Conservation (phyloP, 2,329 filamentous ascomycete species). For the Acarospora socialis region DNA sequence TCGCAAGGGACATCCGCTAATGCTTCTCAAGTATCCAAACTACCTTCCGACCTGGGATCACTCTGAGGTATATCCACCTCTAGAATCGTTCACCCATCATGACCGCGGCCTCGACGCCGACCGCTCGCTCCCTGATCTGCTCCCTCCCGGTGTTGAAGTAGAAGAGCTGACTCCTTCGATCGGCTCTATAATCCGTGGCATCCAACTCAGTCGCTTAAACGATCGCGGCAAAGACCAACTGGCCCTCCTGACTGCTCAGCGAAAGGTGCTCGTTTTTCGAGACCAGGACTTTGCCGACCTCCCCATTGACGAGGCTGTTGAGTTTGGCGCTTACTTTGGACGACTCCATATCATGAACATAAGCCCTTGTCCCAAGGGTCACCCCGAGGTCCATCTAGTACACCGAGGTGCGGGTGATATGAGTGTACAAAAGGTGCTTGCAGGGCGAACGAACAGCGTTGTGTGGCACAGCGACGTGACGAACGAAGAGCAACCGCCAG, state of each 20-base stretch:
- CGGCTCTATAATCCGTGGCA: constrained; percentile 54
- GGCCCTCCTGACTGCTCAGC: constrained; percentile 35
- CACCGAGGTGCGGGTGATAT: constrained; percentile 56
- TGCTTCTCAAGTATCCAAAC: constrained; percentile 5
- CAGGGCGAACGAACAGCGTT: constrained; percentile 62
- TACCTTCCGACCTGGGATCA: constrained; percentile 13
- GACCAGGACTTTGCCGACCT: constrained; percentile 59
- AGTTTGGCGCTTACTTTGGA: constrained; percentile 62
- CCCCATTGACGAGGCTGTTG: constrained; percentile 53
- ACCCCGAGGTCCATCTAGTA: constrained; percentile 64
- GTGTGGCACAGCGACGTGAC: constrained; percentile 85
- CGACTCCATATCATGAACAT: constrained; percentile 72
- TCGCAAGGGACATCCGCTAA: neutral
- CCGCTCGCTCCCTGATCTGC: constrained; percentile 7
- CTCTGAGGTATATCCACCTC: constrained; percentile 13
- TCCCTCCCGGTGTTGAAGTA: constrained; percentile 27
- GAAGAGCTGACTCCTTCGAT: constrained; percentile 57
- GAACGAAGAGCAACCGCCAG: constrained; percentile 77
- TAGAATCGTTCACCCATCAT: constrained; percentile 8
- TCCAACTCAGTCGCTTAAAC: constrained; percentile 56
- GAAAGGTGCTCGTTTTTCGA: constrained; percentile 64
- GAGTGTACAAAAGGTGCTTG: too few relatives aligned
- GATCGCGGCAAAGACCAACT: constrained; percentile 62
- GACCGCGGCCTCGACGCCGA: constrained; percentile 12
- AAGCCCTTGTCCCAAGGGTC: constrained; percentile 57